Base-by-base conservation (phyloP, 2,329 filamentous ascomycete genomes). In the Fusarium nurragi region DNA sequence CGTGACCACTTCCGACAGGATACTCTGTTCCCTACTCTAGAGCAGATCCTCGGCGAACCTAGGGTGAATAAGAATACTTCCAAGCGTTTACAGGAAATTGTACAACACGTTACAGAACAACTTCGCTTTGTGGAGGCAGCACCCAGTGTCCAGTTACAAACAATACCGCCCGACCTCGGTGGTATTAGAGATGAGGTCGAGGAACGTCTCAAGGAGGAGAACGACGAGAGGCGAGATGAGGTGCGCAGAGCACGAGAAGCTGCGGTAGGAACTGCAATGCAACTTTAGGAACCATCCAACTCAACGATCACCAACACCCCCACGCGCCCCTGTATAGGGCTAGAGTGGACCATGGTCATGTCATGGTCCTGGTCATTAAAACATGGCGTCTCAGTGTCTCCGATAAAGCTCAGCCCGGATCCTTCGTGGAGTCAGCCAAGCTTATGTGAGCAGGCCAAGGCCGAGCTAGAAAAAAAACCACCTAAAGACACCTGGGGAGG, bases 1-100 rank as follows among this genome's bases (percentile, higher is more conserved):
- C 88, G 93, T 56, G 89, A 92, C 64, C 93, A 96, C 64, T 99
- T 99, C 78, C 88, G 91, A 43, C 90, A 93, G 38, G 91, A 95
- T 63, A 93, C 90, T 22, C 85, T 99, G 14, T 95, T 97, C 74
- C 95, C 95, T 1, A 90, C 91, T 5, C 85, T 98, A n/a, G 87
- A 91, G 71, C 84, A 90, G 74, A 87, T 89, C 38, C 75, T 89
- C 37, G 84, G 85, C 45, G 90, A 94, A 69, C 84, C 85, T 43
- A 81, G 86, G 50, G 88, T 89, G 73, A 97, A 97, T 74, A 87
- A 90, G 71, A 96, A 97, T 72, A 85, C 91, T 7, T 83, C 86
- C 46, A 90, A 93, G 71, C 90, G 92, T 60, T 81, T 97, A 18
- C 83, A 89, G 44, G 88, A 90, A 30, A 89, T 97, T 39, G 84